Evolutionary conservation across 495 filamentous ascomycete species (phyloP), one percentile per base, ranked within the genome.

Genomic region (Parmelia sp.): DNA sequence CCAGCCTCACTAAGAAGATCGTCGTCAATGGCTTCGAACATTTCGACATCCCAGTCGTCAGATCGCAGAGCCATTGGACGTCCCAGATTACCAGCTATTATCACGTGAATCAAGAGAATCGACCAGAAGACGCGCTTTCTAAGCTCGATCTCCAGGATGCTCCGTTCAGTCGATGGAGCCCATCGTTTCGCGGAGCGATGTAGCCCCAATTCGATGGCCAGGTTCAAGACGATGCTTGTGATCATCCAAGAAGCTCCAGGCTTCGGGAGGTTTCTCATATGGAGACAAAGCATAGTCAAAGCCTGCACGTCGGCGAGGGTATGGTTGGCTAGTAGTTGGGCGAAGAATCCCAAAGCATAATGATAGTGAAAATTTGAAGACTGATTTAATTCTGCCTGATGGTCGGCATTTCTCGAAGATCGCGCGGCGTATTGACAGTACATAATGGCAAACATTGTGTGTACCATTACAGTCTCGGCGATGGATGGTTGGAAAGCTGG

Each of bases 51-150:
- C 69, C 88, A 85, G 69, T 93, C 90, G 42, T 88, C 84, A 15
- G 83, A 62, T 31, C 83, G 78, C 23, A 93, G 76, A 3, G 86
- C 79, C 86, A 92, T 90, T 23, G 90, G 90, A 45, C 86, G 79
- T 36, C 90, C 90, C 36, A 92, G 79, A 61, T 87, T 89, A 39
- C 88, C 87, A 68, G 86, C 86, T 35, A 92, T 74, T 12, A 82
- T 82, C 31, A 88, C 78, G 57, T 85, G 77, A 21, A 91, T 79
- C 31, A 78, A 75, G 25, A 89, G 71, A 55, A 91, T 76, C 15
- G 80, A 77, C 88, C 88, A 93, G 78, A 89, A 93, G 7, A 87
- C 79, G 31, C 90, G 80, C 75, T 92, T 92, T 31, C 90, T 79
- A 66, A 90, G 79, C 70, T 93, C 90, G 64, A 88, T 80, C 42